Evolutionary conservation across 1,284 basidiomycete species (phyloP), one percentile per base, ranked within the genome.

Genomic region (Coniferiporia sulphurascens): DNA sequence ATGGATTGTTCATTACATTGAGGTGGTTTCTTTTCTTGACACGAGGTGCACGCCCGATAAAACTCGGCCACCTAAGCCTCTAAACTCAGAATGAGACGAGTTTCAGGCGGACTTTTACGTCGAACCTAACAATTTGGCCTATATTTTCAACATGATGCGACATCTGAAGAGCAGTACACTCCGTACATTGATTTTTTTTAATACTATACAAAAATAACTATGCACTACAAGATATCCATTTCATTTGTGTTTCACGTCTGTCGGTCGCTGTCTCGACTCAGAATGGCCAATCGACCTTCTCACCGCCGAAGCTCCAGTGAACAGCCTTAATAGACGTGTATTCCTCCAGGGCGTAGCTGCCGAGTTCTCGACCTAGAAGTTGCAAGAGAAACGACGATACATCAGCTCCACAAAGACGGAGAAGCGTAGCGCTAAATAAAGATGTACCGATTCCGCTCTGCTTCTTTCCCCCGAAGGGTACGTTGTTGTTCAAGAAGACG

Each of bases 401-500:
- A 57, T 44, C n/a, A 62, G 58, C 44, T 22, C 44, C 13, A 44
- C 62, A 57, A 62, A 58, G 56, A 60, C 63, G 61, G 59, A 48
- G 55, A 60, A 54, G 43, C 5, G n/a, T 21, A 12, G 41, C 19
- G 36, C 17, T 35, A 19, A 19, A 60, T 65, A 41, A 45, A 41
- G 12, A 65, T 71, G 62, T 59, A 79, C 87, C 88, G 59, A 87
- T 82, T 17, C 88, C 88, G 60, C 81, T 84, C 68, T 86, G 86
- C 74, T 95, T 95, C 78, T 93, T 95, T 13, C 95, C 95, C 22
- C 95, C 95, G 67, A 97, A 97, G 0, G 95, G 94, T 43, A 92
- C 90, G 60, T 91, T 91, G 71, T 89, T 90, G 69, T 82, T 82
- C 52, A 94, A 70, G 6, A 90, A 60, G 65, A 89, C 90, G 73